These are phyloP conservation scores for Acarospora socialis DNA, from an alignment of 2,329 filamentous ascomycete species.

Conservation along the genomic window DNA sequence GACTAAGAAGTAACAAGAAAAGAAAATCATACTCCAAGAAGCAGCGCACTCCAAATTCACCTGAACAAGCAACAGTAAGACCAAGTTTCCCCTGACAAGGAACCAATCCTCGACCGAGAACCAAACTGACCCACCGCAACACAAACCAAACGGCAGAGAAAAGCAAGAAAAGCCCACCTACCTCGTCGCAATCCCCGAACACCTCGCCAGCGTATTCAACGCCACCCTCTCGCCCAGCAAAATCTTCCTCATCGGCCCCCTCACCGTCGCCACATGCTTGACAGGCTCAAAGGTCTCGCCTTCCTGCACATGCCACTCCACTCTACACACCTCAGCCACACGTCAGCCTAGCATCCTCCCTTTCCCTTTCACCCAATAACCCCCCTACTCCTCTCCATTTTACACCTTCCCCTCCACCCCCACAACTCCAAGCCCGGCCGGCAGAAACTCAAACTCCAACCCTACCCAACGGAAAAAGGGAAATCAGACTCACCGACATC, in stretches of 20 bases:
- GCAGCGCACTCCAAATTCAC: no score
- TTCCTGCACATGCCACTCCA: conserved; percentile 75
- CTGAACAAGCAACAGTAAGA: no score
- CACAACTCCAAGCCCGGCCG: neutral
- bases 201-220: conserved; percentile 77
- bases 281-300: conserved; percentile 53
- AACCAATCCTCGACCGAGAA: neutral
- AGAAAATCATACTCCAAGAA: no score
- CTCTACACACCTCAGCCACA: conserved; percentile 27
- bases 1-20: no score
- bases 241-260: conserved; percentile 66
- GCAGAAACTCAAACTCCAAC: no score
- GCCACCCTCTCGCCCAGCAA: conserved; percentile 89
- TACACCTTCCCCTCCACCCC: no score
- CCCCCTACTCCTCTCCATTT: no score
- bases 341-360: no score
- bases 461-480: no score
- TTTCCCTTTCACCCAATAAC: no score
- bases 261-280: conserved; percentile 62
- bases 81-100: no score
- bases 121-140: neutral
- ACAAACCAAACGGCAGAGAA: neutral
- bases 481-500: conserved; percentile 48
- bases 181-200: conserved; percentile 76
- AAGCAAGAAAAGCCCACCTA: conserved; percentile 32